Base-by-base conservation (phyloP, 1,139 yeast species). In the Candida pseudoviswanathii region DNA sequence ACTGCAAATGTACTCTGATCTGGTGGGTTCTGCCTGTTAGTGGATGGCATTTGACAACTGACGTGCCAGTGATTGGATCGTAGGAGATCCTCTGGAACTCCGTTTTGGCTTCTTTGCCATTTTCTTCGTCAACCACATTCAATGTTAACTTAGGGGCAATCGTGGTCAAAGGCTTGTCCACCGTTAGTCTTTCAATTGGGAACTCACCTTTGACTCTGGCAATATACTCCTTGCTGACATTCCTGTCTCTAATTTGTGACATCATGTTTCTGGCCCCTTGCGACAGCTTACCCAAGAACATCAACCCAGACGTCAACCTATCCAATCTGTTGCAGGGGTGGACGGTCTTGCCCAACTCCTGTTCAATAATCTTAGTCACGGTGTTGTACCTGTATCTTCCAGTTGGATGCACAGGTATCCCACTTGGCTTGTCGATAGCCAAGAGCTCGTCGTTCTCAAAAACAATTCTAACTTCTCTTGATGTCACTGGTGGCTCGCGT, bases 381-480 rank as follows among this genome's bases (percentile, higher is more conserved):
- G 97, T 84, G 64, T 94, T 94, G 68, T 82, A 90, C 52, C 96
- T 74, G 68, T 85, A 94, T 51, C 98, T 73, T 0, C 99, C 99
- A 0, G 98, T 88, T 1, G 99, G 99, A 65, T 94, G 99, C 1
- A 87, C 97, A 0, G 99, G 98, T 3, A 94, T 81, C 0, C 99
- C 97, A 3, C 96, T 81, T 0, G 99, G 99, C 58, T 94, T 94
- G 65, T 94, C 96, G 29, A 95, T 87, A 1, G 89, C 97, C 5
- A 94, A 77, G 32, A 91, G 68, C 46, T 88, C 82, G 16, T 88
- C 94, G 63, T 90, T 86, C 62, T 91, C 92, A 62, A 78, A 82
- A 0, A 94, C 92, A 39, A 90, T 85, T 49, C 78, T 79, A 42
- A 94, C 85, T 0, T 81, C 81, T 47, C 82, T 73, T 0, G 92